Evolutionary conservation across 768 basidiomycete species (phyloP).

Genomic region (Pluteus cervinus): DNA sequence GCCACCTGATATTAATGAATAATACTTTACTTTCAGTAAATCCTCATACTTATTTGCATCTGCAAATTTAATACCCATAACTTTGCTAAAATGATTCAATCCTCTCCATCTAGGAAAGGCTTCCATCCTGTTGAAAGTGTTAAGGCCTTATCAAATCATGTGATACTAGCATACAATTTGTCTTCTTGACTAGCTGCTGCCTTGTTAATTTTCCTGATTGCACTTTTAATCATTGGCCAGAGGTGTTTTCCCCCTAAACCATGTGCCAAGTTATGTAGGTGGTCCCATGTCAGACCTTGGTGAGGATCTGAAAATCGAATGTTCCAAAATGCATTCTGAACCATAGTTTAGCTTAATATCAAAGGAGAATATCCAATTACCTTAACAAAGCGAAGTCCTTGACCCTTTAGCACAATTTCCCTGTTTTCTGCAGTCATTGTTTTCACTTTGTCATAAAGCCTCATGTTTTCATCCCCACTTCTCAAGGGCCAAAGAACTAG

Average conservation of each 20-base stretch:
- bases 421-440: constrained; percentile 1
- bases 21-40: constrained; percentile 21
- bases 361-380: no score
- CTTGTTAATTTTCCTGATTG: neutral
- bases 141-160: neutral
- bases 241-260: constrained; percentile 31
- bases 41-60: constrained; percentile 26
- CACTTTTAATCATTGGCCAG: constrained; percentile 16
- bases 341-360: constrained; percentile 4
- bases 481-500: constrained; percentile 7
- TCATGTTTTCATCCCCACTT: constrained; percentile 11
- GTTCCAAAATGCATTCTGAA: constrained; percentile 36
- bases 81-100: constrained; percentile 22
- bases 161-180: constrained; percentile 2
- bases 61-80: constrained; percentile 17
- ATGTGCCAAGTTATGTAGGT: constrained; percentile 25
- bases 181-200: constrained; percentile 3
- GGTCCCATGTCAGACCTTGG: constrained; percentile 29
- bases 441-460: constrained; percentile 9
- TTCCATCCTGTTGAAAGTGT: constrained; percentile 11
- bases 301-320: constrained; percentile 27
- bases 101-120: constrained; percentile 23
- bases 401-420: constrained; percentile 16
- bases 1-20: constrained; percentile 2
- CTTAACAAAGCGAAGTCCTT: constrained; percentile 16